These are phyloP conservation scores for Ustilago trichophora DNA, from an alignment of 1,284 basidiomycete species.

Conservation along the genomic window DNA sequence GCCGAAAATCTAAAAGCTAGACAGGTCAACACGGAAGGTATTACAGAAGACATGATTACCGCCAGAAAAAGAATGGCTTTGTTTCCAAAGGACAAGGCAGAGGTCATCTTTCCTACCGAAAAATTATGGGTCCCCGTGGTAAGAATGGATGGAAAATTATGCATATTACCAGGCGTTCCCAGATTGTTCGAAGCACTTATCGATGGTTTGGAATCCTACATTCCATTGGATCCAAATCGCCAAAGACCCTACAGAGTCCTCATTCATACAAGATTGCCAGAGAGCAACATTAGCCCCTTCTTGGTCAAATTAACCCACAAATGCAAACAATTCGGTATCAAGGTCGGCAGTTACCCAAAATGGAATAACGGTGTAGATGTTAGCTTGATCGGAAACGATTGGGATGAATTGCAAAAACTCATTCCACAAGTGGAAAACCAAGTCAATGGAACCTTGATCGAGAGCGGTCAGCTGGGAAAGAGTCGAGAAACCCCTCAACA, in stretches of 20 bases:
- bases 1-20: conserved; percentile 73
- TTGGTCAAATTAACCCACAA: conserved; percentile 80
- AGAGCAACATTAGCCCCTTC: conserved; percentile 84
- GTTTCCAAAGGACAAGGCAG: conserved; percentile 49
- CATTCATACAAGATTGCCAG: conserved; percentile 73
- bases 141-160: conserved; percentile 81
- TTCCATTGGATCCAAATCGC: conserved; percentile 50
- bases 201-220: conserved; percentile 72
- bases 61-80: conserved; percentile 62
- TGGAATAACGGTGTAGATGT: conserved; percentile 75
- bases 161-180: conserved; percentile 90
- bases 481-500: conserved; percentile 1
- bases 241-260: conserved; percentile 54
- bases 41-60: conserved; percentile 72
- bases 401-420: conserved; percentile 29
- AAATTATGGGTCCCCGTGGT: conserved; percentile 84
- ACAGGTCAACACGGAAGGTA: conserved; percentile 71
- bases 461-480: conserved; percentile 67
- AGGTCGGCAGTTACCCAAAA: conserved; percentile 76
- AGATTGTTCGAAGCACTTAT: conserved; percentile 74
- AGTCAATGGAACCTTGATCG: conserved; percentile 70
- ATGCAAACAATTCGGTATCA: conserved; percentile 78
- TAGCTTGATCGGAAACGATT: conserved; percentile 77
- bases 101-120: conserved; percentile 57
- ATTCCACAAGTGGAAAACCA: conserved; percentile 67